phyloP scores from a whole-genome alignment of 805 yeast species.

The Suhomyces sp. region DNA sequence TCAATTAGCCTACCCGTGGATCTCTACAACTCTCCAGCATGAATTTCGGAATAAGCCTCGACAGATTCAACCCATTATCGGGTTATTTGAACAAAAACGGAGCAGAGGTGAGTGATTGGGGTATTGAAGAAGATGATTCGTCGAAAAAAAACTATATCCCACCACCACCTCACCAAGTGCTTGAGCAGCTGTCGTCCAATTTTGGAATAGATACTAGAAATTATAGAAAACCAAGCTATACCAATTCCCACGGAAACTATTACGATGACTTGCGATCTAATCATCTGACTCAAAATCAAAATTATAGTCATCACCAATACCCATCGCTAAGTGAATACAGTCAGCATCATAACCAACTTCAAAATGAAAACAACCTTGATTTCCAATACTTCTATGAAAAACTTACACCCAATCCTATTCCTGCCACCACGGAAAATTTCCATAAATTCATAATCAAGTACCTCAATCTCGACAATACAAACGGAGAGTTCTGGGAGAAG shows the following conservation, averaged over 20 bases:
- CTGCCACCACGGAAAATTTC: constrained; percentile 20
- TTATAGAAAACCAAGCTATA: constrained; percentile 4
- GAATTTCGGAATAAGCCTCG: constrained; percentile 32
- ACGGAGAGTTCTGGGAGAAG: constrained; percentile 34
- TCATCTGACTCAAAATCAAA: constrained; percentile 3
- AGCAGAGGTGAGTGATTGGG: constrained; percentile 34
- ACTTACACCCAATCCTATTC: constrained; percentile 9
- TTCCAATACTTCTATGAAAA: constrained; percentile 14
- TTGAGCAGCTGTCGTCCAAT: constrained; percentile 1
- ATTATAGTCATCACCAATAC: no score
- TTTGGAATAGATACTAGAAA: no score
- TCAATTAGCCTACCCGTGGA: no score
- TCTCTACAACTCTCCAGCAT: no score
- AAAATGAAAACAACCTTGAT: constrained; percentile 4
- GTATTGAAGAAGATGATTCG: constrained; percentile 30
- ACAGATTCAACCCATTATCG: constrained; percentile 26
- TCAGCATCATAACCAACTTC: not conserved
- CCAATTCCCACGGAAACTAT: not conserved
- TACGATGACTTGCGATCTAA: constrained; percentile 1
- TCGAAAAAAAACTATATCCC: constrained; percentile 11
- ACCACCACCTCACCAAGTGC: constrained; percentile 10
- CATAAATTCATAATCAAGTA: constrained; percentile 25
- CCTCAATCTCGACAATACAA: constrained; percentile 18
- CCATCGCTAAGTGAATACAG: not conserved
- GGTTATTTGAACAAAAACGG: constrained; percentile 17